Base-by-base conservation (phyloP, 2,329 filamentous ascomycete genomes). In the Aphanocladium album region DNA sequence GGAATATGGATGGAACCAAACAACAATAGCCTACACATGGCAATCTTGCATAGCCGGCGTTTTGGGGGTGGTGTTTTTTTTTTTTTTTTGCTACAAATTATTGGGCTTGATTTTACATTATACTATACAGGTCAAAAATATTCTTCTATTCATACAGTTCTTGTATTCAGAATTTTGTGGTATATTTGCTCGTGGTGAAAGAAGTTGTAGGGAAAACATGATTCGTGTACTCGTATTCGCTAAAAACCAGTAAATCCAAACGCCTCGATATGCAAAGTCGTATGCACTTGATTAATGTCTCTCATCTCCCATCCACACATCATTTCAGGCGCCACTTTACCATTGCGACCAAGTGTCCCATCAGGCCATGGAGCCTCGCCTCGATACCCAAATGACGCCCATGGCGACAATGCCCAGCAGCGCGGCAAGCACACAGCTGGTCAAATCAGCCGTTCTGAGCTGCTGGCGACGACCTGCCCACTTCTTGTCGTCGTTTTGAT, bases 31-130 rank as follows among this genome's bases (percentile, higher is more conserved):
- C 27, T 37, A n/a, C 16, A 37, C 2, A 23, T 14, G 25, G 9
- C 25, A 47, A 57, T 16, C 19, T 57, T 57, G 54, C 54, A 57
- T 47, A 52, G n/a, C 53, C 35, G 57, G 58, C 60, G 53, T 64
- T 60, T 35, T 35, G 33, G 33, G 33, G 12, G 6, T 50, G 12
- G 45, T 3, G 17, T 2, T 27, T 27, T 47, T 14, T 47, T 45
- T 6, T 27, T 46, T 19, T 11, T 46, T 46, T 27, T 33, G 21
- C 2, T 33, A 30, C 5, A 25, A 19, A 25, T 5, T 50, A 6
- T 17, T 30, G 25, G 17, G 25, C 16, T 50, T 50, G 14, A 23
- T 23, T 33, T n/a, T n/a, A 27, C 30, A 50, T 25, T 19, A 30
- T 5, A 30, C 6, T 30, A 52, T 16, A 33, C 19, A 52, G 14